Percentiles rank a stretch among this genome's conserved stretches.
Evolutionary conservation across 2,329 filamentous ascomycete species (phyloP).

Genomic region (Aotearoamyces nothofagi): DNA sequence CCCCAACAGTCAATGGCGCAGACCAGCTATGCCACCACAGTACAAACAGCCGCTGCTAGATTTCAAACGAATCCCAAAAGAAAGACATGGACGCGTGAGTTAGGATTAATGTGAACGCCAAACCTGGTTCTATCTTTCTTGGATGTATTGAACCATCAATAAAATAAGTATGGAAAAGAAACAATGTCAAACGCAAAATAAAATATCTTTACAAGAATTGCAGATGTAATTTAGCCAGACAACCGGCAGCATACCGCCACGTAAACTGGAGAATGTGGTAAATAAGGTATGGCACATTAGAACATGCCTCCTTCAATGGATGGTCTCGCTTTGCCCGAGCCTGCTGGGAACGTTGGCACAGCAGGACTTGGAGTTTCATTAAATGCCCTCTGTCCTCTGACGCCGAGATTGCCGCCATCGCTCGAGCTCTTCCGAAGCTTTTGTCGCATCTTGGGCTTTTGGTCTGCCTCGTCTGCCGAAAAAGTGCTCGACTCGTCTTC

Average conservation of each 20-base stretch:
- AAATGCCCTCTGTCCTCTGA: conserved; percentile 12
- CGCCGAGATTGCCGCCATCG: conserved; percentile 18
- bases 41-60: no score
- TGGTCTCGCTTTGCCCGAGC: background rate
- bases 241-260: no score
- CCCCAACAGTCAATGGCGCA: no score
- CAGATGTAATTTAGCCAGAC: no score
- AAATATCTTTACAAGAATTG: no score
- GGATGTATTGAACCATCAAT: background rate
- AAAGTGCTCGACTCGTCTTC: conserved; percentile 18
- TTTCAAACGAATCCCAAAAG: no score
- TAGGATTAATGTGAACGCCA: background rate
- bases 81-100: conserved; percentile 1
- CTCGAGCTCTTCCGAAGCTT: conserved; percentile 17
- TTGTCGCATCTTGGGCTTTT: conserved; percentile 10
- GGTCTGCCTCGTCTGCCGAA: conserved; percentile 17
- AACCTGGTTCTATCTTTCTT: background rate
- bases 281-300: background rate
- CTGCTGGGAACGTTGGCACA: conserved; percentile 8
- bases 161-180: background rate
- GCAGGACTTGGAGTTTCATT: conserved; percentile 14
- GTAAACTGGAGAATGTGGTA: no score
- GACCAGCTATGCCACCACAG: no score
- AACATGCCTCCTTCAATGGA: conserved; percentile 1
- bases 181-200: background rate